phyloP scores from a whole-genome alignment of 78 protist species.

The Dictyostelium brefeldianum region DNA sequence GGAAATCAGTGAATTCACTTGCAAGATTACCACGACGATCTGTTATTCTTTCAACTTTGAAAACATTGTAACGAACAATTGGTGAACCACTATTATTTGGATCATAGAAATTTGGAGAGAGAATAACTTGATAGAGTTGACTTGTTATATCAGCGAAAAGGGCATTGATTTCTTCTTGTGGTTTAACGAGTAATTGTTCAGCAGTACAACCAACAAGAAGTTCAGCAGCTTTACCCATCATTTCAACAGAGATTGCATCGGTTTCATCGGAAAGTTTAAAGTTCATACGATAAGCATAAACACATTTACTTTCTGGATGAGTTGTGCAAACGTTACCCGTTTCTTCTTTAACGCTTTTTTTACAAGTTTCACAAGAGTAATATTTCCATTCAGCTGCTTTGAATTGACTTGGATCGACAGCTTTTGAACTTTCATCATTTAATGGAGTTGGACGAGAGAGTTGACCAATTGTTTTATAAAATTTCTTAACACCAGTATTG shows the following conservation, averaged over 20 bases:
- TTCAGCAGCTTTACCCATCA: slow-evolving; percentile 6
- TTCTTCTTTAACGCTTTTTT: not conserved
- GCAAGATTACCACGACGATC: no score
- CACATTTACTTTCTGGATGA: not conserved
- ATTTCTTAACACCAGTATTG: not conserved
- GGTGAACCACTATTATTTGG: no score
- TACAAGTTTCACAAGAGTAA: not conserved
- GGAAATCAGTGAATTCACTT: not conserved
- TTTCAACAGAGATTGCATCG: not conserved
- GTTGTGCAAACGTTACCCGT: no score
- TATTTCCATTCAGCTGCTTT: not conserved
- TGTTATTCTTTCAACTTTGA: no score
- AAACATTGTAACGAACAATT: not conserved
- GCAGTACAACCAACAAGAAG: not conserved
- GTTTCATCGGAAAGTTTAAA: slow-evolving; percentile 5
- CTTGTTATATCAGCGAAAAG: not conserved
- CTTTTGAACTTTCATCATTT: not conserved
- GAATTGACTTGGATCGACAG: no score
- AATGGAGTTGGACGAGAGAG: not conserved
- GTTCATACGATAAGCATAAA: not conserved
- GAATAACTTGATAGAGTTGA: no score
- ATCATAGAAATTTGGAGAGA: no score
- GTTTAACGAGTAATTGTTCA: not conserved
- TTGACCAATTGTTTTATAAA: not conserved
- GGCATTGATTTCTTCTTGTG: slow-evolving; percentile 1